phyloP scores from a whole-genome alignment of 116 monocot genomes.

The Trichopus zeylanicus region DNA sequence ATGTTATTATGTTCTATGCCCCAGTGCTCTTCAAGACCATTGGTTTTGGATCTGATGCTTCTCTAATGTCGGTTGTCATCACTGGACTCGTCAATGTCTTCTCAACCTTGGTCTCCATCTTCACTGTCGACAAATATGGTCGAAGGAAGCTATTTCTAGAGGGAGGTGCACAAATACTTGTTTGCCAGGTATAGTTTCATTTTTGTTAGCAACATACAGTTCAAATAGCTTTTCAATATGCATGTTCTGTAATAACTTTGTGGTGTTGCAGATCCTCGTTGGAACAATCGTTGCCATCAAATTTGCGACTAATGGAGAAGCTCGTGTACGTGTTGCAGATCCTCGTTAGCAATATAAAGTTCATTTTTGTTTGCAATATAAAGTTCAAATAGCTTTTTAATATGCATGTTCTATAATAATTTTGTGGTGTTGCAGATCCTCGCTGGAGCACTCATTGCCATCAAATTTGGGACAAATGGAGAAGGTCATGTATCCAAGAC shows the following conservation, averaged over 20 bases:
- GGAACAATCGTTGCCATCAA: slow-evolving; percentile 3
- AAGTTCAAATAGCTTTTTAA: no score
- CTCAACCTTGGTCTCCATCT: no score
- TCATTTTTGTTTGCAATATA: no score
- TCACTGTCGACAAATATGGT: no score
- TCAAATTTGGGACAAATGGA: slow-evolving; percentile 4
- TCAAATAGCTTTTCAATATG: no score
- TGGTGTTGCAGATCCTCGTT: not conserved
- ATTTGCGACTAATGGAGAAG: slow-evolving; percentile 1
- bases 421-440: not conserved
- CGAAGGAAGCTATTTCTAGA: no score
- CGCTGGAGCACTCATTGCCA: not conserved
- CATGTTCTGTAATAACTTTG: no score
- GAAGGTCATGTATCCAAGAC: slow-evolving; percentile 2
- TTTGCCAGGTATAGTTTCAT: no score
- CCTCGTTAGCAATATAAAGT: no score
- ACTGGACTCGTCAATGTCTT: slow-evolving; percentile 3
- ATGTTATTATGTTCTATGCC: slow-evolving; percentile 20
- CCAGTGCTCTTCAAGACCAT: slow-evolving; percentile 6
- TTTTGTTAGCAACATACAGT: no score
- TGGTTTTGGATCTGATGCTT: slow-evolving; percentile 7
- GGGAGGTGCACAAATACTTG: no score
- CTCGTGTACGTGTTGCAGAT: not conserved
- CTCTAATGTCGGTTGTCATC: slow-evolving; percentile 5
- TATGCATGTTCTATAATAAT: no score